Conservation (phyloP, 257 asterid genomes). For the Solanum ahanhuiri region DNA sequence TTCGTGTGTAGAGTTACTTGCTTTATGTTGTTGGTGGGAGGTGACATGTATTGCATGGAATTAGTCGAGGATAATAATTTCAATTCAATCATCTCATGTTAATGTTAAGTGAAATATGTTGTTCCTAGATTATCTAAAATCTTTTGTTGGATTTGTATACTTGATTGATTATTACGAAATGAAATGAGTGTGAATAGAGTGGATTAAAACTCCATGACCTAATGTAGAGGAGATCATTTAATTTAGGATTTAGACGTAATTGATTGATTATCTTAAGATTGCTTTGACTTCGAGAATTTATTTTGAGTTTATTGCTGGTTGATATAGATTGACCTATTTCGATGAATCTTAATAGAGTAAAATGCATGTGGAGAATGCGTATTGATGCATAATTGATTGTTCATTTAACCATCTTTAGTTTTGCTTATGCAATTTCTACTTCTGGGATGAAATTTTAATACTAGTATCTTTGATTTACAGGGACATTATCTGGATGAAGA, state of each 20-base stretch:
- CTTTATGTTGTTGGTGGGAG: background rate
- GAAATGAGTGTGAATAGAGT: background rate
- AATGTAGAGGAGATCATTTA: background rate
- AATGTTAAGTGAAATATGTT: background rate
- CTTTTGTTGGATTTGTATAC: background rate
- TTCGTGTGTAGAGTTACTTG: background rate
- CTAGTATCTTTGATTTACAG: slow-evolving; percentile 18
- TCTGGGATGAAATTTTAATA: background rate
- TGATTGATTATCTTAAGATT: background rate
- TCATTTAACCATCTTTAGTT: background rate
- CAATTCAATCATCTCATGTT: background rate
- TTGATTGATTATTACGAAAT: background rate
- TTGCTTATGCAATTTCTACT: background rate
- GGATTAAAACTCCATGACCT: background rate
- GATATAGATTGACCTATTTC: background rate
- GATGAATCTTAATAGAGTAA: background rate
- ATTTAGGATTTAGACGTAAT: background rate
- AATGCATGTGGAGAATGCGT: background rate
- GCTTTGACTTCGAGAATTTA: background rate
- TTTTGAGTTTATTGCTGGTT: background rate
- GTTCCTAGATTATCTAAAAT: background rate
- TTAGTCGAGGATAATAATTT: background rate
- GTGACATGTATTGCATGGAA: background rate
- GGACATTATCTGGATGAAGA: slow-evolving; percentile 40
- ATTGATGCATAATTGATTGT: background rate